These are phyloP conservation scores for Bipolaris oryzae DNA, from an alignment of 2,329 filamentous ascomycete species.

Conservation along the genomic window DNA sequence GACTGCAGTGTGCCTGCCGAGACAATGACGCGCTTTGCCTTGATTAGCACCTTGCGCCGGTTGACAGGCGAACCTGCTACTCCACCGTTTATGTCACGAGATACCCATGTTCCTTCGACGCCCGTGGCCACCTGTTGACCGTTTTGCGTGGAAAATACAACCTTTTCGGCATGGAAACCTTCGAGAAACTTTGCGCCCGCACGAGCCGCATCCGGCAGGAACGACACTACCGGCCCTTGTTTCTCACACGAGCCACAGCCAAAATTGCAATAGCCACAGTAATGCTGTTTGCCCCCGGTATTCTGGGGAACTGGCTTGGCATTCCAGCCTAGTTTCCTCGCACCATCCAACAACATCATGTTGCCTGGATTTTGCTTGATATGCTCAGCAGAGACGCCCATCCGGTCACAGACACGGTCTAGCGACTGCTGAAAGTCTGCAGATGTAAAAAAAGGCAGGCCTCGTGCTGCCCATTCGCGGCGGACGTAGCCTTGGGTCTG, in stretches of 20 bases:
- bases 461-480: conserved; percentile 76
- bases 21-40: conserved; percentile 81
- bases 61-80: conserved; percentile 60
- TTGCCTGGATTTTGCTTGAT: conserved; percentile 78
- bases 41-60: conserved; percentile 70
- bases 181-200: conserved; percentile 84
- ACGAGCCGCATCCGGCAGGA: conserved; percentile 77
- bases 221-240: conserved; percentile 77
- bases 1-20: conserved; percentile 77
- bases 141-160: conserved; percentile 68
- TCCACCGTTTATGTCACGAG: conserved; percentile 67
- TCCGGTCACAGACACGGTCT: conserved; percentile 77
- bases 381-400: conserved; percentile 72
- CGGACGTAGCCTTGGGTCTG: conserved; percentile 78
- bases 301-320: conserved; percentile 78
- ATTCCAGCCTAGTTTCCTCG: conserved; percentile 73
- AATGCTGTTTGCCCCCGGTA: conserved; percentile 73
- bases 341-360: conserved; percentile 73
- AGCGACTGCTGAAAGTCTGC: conserved; percentile 76
- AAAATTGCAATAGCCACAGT: conserved; percentile 68
- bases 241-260: conserved; percentile 72
- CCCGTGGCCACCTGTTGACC: conserved; percentile 68
- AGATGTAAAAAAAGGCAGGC: conserved; percentile 75
- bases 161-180: conserved; percentile 73
- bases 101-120: conserved; percentile 75